Conservation (phyloP, 2,329 filamentous ascomycete species). For the Claviceps monticola region DNA sequence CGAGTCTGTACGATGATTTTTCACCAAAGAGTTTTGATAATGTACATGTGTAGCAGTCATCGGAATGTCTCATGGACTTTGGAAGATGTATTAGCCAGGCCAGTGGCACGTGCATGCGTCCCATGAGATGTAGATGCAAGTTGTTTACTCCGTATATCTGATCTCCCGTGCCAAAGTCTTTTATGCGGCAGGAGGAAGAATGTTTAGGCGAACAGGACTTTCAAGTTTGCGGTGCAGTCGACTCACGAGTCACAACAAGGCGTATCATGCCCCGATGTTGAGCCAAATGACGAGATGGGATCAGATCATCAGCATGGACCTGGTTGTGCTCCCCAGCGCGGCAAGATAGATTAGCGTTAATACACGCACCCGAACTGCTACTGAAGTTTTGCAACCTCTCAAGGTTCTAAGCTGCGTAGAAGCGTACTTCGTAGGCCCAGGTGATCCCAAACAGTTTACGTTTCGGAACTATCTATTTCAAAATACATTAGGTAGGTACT, state of each 20-base stretch:
- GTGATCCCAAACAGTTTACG: no score
- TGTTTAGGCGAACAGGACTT: background rate
- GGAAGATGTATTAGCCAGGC: background rate
- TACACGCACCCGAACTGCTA: no score
- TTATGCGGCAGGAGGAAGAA: background rate
- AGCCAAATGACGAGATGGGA: background rate
- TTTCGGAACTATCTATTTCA: no score
- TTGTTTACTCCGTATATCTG: background rate
- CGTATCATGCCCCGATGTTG: background rate
- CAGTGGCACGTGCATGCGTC: background rate
- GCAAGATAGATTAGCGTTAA: background rate
- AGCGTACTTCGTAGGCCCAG: no score
- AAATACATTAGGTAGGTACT: no score
- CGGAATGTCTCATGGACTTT: background rate
- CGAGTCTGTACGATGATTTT: slow-evolving; percentile 19
- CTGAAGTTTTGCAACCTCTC: no score
- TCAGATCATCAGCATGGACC: background rate
- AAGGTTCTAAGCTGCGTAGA: no score
- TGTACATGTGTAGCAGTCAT: background rate
- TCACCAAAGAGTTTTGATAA: background rate
- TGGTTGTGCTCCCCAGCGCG: background rate
- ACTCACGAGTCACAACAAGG: background rate
- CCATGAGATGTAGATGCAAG: background rate
- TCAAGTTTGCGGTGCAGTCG: background rate
- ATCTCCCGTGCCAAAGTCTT: no score